These are phyloP conservation scores for Pluteus cervinus DNA, from an alignment of 768 basidiomycete genomes.

Conservation along the genomic window DNA sequence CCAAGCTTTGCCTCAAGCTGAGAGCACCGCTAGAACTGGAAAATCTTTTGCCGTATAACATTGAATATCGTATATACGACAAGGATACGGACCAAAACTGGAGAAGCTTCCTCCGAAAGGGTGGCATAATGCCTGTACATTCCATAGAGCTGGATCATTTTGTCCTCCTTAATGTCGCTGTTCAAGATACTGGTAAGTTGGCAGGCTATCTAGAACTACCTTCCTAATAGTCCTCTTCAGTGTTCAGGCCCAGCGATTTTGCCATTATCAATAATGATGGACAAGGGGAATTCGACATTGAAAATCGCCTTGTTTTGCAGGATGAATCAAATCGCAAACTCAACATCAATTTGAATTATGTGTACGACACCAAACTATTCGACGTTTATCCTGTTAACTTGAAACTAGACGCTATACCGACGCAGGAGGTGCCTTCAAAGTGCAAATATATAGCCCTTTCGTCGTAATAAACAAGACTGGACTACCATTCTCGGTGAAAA, in stretches of 20 bases:
- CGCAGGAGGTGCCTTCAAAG: slow-evolving; percentile 93
- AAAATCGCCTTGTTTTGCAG: slow-evolving; percentile 61
- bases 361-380: slow-evolving; percentile 44
- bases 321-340: slow-evolving; percentile 75
- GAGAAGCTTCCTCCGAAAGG: slow-evolving; percentile 87
- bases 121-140: slow-evolving; percentile 94
- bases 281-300: slow-evolving; percentile 83
- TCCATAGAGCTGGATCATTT: slow-evolving; percentile 90
- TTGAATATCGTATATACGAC: slow-evolving; percentile 96
- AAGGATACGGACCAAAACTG: slow-evolving; percentile 93
- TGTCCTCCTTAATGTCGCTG: slow-evolving; percentile 80
- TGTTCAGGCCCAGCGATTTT: slow-evolving; percentile 91
- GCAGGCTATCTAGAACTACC: neutral
- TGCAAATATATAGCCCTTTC: slow-evolving; percentile 90
- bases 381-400: neutral
- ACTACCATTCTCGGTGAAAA: slow-evolving; percentile 70
- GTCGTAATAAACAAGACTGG: slow-evolving; percentile 91
- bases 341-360: slow-evolving; percentile 80
- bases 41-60: slow-evolving; percentile 89
- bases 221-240: slow-evolving; percentile 29
- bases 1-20: slow-evolving; percentile 78
- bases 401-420: slow-evolving; percentile 66
- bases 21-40: slow-evolving; percentile 94
- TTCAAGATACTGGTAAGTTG: slow-evolving; percentile 81
- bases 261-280: slow-evolving; percentile 95